Percentiles rank a stretch among this genome's conserved stretches.
phyloP scores from a whole-genome alignment of 202 grass and related monocot species.

The Dendrocalamus latiflorus region DNA sequence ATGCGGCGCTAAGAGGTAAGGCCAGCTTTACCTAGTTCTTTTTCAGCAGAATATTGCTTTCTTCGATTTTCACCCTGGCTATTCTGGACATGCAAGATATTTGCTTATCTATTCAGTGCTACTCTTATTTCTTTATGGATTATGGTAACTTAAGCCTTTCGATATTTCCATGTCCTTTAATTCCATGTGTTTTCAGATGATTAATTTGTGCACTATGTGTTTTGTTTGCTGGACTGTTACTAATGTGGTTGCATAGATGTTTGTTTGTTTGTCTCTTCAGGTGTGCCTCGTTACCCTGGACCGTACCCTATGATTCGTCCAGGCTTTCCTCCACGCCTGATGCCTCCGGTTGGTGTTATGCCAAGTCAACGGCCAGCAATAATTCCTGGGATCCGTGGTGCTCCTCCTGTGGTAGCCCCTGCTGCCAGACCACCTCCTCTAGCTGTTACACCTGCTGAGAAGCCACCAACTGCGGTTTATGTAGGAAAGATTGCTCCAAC shows the following conservation, averaged over 20 bases:
- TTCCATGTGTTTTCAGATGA: constrained; percentile 3
- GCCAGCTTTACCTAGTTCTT: constrained; percentile 49
- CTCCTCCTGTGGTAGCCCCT: constrained; percentile 56
- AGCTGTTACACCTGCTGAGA: no score
- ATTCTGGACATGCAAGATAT: constrained; percentile 37
- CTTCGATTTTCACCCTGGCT: constrained; percentile 22
- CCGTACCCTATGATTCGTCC: constrained; percentile 78
- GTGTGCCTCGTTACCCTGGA: constrained; percentile 62
- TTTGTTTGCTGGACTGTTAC: constrained; percentile 35
- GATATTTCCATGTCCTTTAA: not conserved
- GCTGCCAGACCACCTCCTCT: constrained; percentile 44
- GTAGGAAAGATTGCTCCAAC: constrained; percentile 90
- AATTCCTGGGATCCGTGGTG: constrained; percentile 48
- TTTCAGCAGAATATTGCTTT: constrained; percentile 36
- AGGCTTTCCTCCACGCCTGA: constrained; percentile 65
- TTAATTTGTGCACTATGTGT: constrained; percentile 2
- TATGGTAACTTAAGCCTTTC: constrained; percentile 45
- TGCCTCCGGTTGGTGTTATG: constrained; percentile 58
- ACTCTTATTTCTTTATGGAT: constrained; percentile 42
- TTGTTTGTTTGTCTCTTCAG: constrained; percentile 62
- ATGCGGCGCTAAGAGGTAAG: constrained; percentile 69
- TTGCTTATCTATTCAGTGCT: constrained; percentile 36
- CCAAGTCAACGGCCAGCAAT: constrained; percentile 47
- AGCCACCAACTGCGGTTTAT: constrained; percentile 95
- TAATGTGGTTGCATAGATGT: constrained; percentile 82